Conservation (phyloP, 192 early-diverging fungal genomes). For the Coemansia sp. region DNA sequence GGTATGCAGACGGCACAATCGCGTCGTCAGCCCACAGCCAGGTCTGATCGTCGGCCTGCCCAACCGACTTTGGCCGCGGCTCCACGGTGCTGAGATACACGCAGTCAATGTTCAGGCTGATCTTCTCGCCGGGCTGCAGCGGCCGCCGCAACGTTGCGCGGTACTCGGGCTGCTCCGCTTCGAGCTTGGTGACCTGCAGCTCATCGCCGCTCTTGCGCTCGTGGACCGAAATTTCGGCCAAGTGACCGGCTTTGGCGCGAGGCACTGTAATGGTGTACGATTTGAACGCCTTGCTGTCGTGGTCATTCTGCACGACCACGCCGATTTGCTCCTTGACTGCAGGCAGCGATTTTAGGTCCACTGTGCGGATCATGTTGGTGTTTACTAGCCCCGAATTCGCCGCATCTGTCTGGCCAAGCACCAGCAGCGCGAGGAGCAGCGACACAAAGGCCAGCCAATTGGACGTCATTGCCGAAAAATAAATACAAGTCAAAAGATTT, state of each 20-base stretch:
- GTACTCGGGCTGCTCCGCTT: background rate
- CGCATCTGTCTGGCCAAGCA: background rate
- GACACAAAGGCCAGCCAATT: background rate
- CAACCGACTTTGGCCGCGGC: conserved; percentile 57
- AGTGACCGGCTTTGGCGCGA: conserved; percentile 2
- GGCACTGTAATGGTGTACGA: conserved; percentile 31
- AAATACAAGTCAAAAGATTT: background rate
- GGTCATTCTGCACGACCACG: conserved; percentile 51
- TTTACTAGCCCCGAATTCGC: conserved; percentile 25
- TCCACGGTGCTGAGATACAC: conserved; percentile 45
- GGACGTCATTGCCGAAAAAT: background rate
- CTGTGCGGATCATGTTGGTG: conserved; percentile 49
- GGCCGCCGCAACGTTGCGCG: conserved; percentile 21
- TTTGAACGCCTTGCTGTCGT: conserved; percentile 13
- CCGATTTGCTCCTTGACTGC: conserved; percentile 53
- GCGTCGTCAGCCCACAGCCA: conserved; percentile 61
- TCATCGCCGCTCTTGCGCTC: conserved; percentile 47
- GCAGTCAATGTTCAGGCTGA: conserved; percentile 58
- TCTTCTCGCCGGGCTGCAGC: conserved; percentile 58
- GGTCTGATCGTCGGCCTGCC: conserved; percentile 67
- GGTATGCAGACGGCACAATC: conserved; percentile 67
- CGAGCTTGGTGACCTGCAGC: background rate
- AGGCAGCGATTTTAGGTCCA: conserved; percentile 22
- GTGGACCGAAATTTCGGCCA: conserved; percentile 34
- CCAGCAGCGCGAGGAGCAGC: background rate